These are phyloP conservation scores for Candida manassasensis DNA, from an alignment of 805 yeast genomes.

Conservation along the genomic window DNA sequence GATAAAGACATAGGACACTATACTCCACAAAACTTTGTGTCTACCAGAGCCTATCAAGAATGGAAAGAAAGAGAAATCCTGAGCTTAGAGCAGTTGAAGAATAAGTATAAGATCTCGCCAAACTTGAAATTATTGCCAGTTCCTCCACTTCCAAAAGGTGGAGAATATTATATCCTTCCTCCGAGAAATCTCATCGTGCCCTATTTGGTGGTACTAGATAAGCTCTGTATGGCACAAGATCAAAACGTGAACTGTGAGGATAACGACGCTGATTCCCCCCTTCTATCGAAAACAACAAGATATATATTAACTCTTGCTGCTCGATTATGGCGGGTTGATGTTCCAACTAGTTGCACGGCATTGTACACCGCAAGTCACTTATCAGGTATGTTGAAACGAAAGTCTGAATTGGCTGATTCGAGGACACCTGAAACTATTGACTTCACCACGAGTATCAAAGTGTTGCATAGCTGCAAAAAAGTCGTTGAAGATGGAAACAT, in stretches of 20 bases:
- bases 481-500: constrained; percentile 28
- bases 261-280: constrained; percentile 14
- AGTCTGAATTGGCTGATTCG: constrained; percentile 13
- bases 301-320: constrained; percentile 43
- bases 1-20: constrained; percentile 41
- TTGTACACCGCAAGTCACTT: constrained; percentile 46
- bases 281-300: constrained; percentile 37
- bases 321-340: constrained; percentile 55
- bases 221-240: constrained; percentile 32
- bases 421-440: constrained; percentile 27
- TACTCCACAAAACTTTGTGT: constrained; percentile 19
- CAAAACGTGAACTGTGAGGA: constrained; percentile 4
- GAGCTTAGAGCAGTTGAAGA: constrained; percentile 18
- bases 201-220: constrained; percentile 36
- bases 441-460: constrained; percentile 18
- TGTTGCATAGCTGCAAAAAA: constrained; percentile 26
- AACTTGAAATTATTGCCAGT: constrained; percentile 24
- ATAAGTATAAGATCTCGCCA: constrained; percentile 31
- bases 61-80: constrained; percentile 31
- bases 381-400: constrained; percentile 27
- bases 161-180: constrained; percentile 36
- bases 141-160: constrained; percentile 31
- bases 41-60: constrained; percentile 18
- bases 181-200: constrained; percentile 29
- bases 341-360: constrained; percentile 44